Evolutionary conservation across 73 alveolate species (phyloP).

Genomic region (Effrenium voratum): DNA sequence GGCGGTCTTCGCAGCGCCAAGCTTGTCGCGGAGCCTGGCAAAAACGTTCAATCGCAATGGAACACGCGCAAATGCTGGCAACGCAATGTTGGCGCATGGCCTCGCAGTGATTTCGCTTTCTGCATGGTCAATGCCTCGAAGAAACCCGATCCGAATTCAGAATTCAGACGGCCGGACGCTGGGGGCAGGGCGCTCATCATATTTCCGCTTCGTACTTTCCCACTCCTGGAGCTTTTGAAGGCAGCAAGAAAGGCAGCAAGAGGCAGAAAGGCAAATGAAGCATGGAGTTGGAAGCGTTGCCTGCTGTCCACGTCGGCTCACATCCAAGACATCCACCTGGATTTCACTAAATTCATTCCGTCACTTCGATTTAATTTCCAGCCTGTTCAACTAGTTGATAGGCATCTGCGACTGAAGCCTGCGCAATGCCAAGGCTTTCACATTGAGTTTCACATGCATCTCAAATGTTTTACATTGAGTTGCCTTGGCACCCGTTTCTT

Average conservation of each 20-base stretch:
- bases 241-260: neutral
- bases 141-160: neutral
- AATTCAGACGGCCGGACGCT: conserved; percentile 95
- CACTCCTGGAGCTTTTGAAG: conserved; percentile 33
- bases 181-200: conserved; percentile 84
- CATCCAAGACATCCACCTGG: conserved; percentile 97
- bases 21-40: conserved; percentile 96
- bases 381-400: conserved; percentile 85
- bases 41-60: neutral
- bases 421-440: neutral
- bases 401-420: conserved; percentile 71
- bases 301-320: conserved; percentile 97
- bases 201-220: conserved; percentile 75
- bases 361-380: too few species aligned
- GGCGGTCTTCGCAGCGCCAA: conserved; percentile 98
- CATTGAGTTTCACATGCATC: neutral
- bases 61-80: neutral
- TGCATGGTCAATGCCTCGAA: conserved; percentile 96
- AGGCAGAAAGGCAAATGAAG: neutral
- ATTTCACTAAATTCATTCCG: too few species aligned
- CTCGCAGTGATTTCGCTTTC: conserved; percentile 98
- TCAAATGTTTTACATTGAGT: neutral
- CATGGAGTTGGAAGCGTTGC: neutral
- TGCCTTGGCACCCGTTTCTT: conserved; percentile 95
- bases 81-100: conserved; percentile 9